Evolutionary conservation across 306 rosid genomes (phyloP), one percentile per base, ranked within the genome.

Genomic region (Luffa acutangula): DNA sequence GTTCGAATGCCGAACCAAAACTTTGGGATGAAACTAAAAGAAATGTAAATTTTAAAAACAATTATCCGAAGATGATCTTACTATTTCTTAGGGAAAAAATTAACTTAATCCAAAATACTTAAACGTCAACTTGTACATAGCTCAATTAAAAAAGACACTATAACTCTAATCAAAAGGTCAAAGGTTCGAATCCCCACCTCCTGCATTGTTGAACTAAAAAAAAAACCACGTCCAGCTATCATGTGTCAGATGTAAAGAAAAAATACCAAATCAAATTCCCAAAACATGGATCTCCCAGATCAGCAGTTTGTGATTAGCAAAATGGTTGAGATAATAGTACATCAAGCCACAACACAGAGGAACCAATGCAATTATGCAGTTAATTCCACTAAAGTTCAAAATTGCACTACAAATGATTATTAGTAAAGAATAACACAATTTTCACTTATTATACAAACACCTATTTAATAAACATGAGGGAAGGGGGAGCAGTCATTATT

Each of bases 371-470:
- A 31, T 33, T 13, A 71, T 45, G 76, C 59, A 49, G 18, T 14
- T 13, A 72, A 45, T 11, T 72, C 34, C 18, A 70, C 52, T 45
- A 49, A 49, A 49, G 37, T 48, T 46, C 77, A 73, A 46, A 31
- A 73, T 46, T 73, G 77, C 43, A 73, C 39, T 11, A 49, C n/a
- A 48, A 33, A 48, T 48, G 25, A 73, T 49, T 31, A 71, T 71
- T 49, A 7, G 77, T 12, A 49, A 49, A 73, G 77, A 73, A 73
- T 48, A 14, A 48, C 59, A 73, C 43, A 49, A 48, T 15, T 46
- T 73, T 48, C 43, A 73, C 59, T 48, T 73, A 73, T 73, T 73
- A 49, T 49, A 73, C 77, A 73, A 13, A 73, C 60, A 73, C 49
- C 42, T 31, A 73, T 25, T 7, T 48, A 48, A 46, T 49, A 73